phyloP scores from a whole-genome alignment of 75 land plant species.

The Cunninghamia lanceolata region DNA sequence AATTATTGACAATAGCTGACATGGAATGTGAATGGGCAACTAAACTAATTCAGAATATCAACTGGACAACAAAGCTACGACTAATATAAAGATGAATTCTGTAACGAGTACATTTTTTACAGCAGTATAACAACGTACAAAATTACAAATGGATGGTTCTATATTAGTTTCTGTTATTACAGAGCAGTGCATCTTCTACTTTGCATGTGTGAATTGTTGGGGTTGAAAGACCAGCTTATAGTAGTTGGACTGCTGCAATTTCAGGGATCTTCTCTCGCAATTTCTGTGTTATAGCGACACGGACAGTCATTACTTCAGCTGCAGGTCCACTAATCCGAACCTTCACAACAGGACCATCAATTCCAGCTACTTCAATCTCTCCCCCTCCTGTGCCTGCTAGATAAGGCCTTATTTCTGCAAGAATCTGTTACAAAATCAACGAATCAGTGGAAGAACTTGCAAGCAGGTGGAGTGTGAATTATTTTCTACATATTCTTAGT shows the following conservation, averaged over 20 bases:
- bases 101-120: background rate
- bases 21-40: no score
- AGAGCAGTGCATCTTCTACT: background rate
- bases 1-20: no score
- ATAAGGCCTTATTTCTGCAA: slow-evolving; percentile 94
- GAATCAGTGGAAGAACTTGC: background rate
- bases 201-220: background rate
- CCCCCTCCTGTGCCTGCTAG: slow-evolving; percentile 94
- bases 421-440: slow-evolving; percentile 40
- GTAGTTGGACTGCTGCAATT: slow-evolving; percentile 89
- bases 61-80: background rate
- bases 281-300: slow-evolving; percentile 93
- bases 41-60: background rate
- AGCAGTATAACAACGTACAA: background rate
- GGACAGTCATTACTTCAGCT: slow-evolving; percentile 95
- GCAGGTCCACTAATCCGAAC: slow-evolving; percentile 87
- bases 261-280: slow-evolving; percentile 90
- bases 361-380: slow-evolving; percentile 63
- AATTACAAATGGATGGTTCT: background rate
- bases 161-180: background rate
- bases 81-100: background rate
- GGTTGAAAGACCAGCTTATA: slow-evolving; percentile 1
- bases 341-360: slow-evolving; percentile 79
- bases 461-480: background rate
- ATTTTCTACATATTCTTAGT: background rate